Evolutionary conservation across 73 alveolate genomes (phyloP).

Genomic region (Paramecium sexaurelia): DNA sequence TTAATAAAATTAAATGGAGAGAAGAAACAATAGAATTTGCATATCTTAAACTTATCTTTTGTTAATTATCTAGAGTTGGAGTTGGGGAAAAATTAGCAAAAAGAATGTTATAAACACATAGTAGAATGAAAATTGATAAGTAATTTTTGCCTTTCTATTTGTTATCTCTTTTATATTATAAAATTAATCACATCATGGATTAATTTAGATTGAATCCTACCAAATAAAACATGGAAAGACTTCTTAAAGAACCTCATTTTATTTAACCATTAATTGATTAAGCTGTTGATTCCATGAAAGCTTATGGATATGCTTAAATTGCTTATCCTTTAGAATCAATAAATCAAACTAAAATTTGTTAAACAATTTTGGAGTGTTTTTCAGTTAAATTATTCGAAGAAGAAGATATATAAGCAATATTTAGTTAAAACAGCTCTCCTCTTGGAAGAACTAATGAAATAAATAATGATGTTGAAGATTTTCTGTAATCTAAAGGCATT

Average conservation of each 20-base stretch:
- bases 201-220: not conserved
- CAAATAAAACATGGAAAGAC: not conserved
- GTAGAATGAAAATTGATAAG: not conserved
- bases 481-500: not conserved
- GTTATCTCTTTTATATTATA: not conserved
- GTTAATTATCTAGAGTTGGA: not conserved
- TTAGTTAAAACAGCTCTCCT: not conserved
- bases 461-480: slow-evolving; percentile 10
- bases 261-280: not conserved
- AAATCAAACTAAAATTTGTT: not conserved
- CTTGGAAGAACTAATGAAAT: not conserved
- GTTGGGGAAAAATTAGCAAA: not conserved
- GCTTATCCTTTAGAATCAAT: not conserved
- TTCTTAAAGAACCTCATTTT: not conserved
- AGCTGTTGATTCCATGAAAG: not conserved
- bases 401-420: not conserved
- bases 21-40: not conserved
- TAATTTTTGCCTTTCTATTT: not conserved
- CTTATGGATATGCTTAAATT: not conserved
- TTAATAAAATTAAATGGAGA: not conserved
- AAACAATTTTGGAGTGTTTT: not conserved
- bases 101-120: not conserved
- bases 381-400: not conserved
- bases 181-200: not conserved
- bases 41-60: not conserved